Percentiles rank a stretch among this genome's conserved stretches.
phyloP scores from a whole-genome alignment of 306 rosid genomes.

The Prunus kanzakura region DNA sequence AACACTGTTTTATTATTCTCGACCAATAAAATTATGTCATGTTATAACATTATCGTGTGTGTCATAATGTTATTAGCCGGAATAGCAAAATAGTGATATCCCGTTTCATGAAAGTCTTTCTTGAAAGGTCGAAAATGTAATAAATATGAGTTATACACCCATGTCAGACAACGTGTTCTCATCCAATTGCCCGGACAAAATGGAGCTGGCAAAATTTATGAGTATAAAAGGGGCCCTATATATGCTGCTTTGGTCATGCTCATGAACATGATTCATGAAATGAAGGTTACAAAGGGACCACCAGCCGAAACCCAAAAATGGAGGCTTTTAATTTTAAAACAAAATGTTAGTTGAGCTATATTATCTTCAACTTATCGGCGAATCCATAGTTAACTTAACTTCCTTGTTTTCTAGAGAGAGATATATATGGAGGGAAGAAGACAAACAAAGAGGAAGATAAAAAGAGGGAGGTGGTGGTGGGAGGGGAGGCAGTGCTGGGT shows the following conservation, averaged over 20 bases:
- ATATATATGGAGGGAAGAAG: no score
- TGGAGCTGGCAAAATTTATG: not conserved
- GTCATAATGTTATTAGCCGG: fast-evolving
- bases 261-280: not conserved
- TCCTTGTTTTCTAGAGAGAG: no score
- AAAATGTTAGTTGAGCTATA: not conserved
- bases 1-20: no score
- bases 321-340: not conserved
- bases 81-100: no score
- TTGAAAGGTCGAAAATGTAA: no score
- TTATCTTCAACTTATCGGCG: no score
- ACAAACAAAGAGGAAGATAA: no score
- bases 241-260: not conserved
- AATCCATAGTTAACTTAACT: no score
- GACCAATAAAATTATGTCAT: no score
- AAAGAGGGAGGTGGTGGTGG: no score
- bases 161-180: not conserved
- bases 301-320: not conserved
- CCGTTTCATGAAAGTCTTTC: no score
- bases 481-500: no score
- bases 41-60: fast-evolving
- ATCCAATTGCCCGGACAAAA: not conserved
- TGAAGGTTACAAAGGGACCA: not conserved
- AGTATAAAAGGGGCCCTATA: not conserved
- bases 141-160: not conserved